phyloP scores from a whole-genome alignment of 257 asterid species.

The Forsythia viridissima region DNA sequence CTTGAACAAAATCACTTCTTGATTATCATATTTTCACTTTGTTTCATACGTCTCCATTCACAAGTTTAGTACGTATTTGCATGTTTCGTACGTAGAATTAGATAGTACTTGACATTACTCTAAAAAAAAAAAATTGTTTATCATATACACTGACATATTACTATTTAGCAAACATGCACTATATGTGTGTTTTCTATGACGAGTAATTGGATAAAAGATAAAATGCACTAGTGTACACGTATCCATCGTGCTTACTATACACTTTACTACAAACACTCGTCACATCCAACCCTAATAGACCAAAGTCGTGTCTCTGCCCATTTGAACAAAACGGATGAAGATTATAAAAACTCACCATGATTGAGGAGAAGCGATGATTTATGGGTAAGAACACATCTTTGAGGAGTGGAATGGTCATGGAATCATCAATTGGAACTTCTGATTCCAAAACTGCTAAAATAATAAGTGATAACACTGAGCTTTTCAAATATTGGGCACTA shows the following conservation, averaged over 20 bases:
- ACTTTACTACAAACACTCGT: too few species aligned
- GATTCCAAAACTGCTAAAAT: background rate
- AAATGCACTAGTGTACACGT: too few species aligned
- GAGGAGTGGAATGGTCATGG: background rate
- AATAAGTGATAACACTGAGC: background rate
- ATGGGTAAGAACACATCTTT: constrained; percentile 1
- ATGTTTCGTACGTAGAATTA: too few species aligned
- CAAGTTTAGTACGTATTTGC: too few species aligned
- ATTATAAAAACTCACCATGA: background rate
- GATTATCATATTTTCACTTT: background rate
- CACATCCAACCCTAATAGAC: background rate
- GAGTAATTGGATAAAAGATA: too few species aligned
- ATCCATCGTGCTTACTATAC: too few species aligned
- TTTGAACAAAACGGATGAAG: background rate
- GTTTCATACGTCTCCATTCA: too few species aligned
- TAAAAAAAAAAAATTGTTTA: too few species aligned
- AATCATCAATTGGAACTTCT: background rate
- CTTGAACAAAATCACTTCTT: background rate
- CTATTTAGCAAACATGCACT: too few species aligned
- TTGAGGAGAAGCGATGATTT: background rate
- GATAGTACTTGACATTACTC: too few species aligned
- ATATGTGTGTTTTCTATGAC: too few species aligned
- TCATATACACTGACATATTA: too few species aligned
- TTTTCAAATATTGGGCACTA: background rate
- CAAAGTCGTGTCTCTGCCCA: background rate